Conservation (phyloP, 192 early-diverging fungal genomes). For the Helicostylum pulchrum region DNA sequence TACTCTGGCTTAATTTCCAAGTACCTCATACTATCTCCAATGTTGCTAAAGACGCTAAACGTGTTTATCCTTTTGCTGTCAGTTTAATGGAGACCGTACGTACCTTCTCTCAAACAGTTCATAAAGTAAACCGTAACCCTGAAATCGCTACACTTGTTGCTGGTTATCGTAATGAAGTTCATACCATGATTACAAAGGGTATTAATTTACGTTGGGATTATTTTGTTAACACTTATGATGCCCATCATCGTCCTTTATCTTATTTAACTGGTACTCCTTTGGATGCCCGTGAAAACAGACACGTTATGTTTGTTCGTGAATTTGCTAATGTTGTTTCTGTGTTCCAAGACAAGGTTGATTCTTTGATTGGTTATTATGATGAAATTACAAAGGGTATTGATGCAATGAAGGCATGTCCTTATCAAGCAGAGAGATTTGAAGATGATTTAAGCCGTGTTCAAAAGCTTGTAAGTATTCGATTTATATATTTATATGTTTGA, state of each 20-base stretch:
- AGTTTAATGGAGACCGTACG: constrained; percentile 93
- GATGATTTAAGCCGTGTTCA: constrained; percentile 81
- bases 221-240: constrained; percentile 77
- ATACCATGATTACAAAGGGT: constrained; percentile 76
- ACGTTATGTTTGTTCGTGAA: constrained; percentile 92
- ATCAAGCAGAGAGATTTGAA: constrained; percentile 62
- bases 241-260: constrained; percentile 41
- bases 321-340: constrained; percentile 84
- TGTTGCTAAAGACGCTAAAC: constrained; percentile 92
- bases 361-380: constrained; percentile 77
- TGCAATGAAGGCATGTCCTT: constrained; percentile 81
- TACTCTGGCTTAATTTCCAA: constrained; percentile 93
- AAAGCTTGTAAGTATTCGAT: constrained; percentile 53
- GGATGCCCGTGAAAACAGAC: constrained; percentile 76
- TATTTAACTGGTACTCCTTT: constrained; percentile 41
- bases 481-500: not conserved
- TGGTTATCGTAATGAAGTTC: constrained; percentile 93
- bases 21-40: constrained; percentile 88
- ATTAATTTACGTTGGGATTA: constrained; percentile 90
- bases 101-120: constrained; percentile 85
- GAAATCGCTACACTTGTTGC: constrained; percentile 81
- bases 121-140: constrained; percentile 72
- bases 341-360: constrained; percentile 95
- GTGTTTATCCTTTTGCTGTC: constrained; percentile 98
- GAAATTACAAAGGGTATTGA: constrained; percentile 79